Base-by-base conservation (phyloP, 495 filamentous ascomycete species). In the Platismatia glauca region DNA sequence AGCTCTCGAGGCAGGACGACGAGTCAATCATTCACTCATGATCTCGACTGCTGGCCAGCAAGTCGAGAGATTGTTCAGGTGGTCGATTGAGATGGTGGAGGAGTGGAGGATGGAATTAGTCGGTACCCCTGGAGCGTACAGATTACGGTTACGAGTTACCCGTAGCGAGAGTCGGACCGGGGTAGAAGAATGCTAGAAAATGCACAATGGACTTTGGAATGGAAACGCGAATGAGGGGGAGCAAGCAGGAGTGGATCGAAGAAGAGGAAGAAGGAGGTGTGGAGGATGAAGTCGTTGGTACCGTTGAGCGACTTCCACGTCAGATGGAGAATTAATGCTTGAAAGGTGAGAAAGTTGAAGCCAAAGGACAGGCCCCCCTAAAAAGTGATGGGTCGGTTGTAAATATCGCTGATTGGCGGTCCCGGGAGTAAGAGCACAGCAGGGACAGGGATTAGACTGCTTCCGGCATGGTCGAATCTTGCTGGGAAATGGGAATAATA, bases 71-170 rank as follows among this genome's bases (percentile, higher is more conserved):
- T 38, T 57, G 57, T 58, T 22, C 37, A 60, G 56, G 44, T 35
- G 41, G 41, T 39, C 39, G 6, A 61, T 64, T 22, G 46, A 57
- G 48, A 57, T 29, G 43, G 46, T 39, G 31, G 62, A 53, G 55
- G 44, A 67, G 62, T 50, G 55, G 44, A 67, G 31, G 53, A 55
- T 62, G 3, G 52, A 57, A 48, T 63, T 67, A 61, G 60, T 57
- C 50, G 56, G 63, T 61, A 60, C 65, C 65, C 64, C 65, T 64
- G 61, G 65, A 64, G 61, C 55, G 65, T 62, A 67, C 65, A 64
- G 65, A 66, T 66, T 66, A 66, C 64, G 59, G 62, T 53, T 66
- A 66, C 64, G 61, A 67, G 55, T 64, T 64, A 67, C 37, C 65
- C 65, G 65, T 67, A 64, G 55, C 64, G 60, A 66, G 60, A 31